Base-by-base conservation (phyloP, 2,329 filamentous ascomycete genomes). In the Pyrenochaeta sp. region DNA sequence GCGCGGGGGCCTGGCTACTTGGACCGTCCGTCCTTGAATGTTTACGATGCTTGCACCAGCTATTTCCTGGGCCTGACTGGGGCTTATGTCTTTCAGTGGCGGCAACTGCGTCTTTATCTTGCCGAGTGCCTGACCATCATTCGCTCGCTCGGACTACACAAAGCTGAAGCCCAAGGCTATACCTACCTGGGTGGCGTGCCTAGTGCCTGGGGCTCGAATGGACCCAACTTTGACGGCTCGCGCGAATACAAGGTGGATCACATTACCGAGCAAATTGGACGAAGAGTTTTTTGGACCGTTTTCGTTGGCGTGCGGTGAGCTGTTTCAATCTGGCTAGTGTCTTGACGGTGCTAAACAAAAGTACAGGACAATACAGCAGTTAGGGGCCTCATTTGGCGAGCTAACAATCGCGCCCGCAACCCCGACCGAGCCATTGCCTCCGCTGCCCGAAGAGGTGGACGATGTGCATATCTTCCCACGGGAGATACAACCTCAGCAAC, bases 371-470 rank as follows among this genome's bases (percentile, higher is more conserved):
- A 86, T 96, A 73, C 85, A 90, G 49, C 92, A 96, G 69, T 78
- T 95, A 15, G 91, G 91, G 30, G 85, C 86, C 14, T 85, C 85
- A 0, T 87, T 90, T 56, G 85, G 85, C 31, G 90, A 92, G 64
- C 79, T 93, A 32, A 83, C 90, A 31, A 87, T 96, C 45, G 86
- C 90, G 7, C 91, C 91, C 2, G 87, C 89, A 1, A 96, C 91
- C 0, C 86, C 87, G 0, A 87, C 83, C 21, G 86, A 91, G 37
- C 89, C 87, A 4, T 92, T 95, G 62, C 92, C 92, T 3, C 89
- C 90, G 7, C 81, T 92, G 11, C 92, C 92, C 0, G 79, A 88
- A 17, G 92, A 96, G 66, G 86, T 96, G 1, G 92, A 97, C 63
- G 92, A 97, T 73, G 87, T 89, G 51, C 93, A 87, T 67, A 90